These are phyloP conservation scores for Sphaerulina populicola DNA, from an alignment of 2,329 filamentous ascomycete species.

Conservation along the genomic window DNA sequence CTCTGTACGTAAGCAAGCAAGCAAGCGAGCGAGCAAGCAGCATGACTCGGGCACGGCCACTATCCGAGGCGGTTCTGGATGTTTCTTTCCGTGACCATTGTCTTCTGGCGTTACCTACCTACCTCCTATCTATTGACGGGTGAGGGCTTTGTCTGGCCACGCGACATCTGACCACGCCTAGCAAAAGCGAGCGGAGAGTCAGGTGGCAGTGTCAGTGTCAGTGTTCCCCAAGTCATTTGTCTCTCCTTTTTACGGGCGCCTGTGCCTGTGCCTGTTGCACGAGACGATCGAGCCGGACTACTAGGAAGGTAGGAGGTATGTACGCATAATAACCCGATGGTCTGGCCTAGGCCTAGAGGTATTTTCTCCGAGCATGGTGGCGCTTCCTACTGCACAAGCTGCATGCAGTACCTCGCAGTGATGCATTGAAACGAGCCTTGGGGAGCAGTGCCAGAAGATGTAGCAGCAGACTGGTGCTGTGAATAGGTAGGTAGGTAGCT, in stretches of 20 bases:
- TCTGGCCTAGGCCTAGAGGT: constrained; percentile 5
- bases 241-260: neutral
- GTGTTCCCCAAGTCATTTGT: neutral
- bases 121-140: too few species aligned
- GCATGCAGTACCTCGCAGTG: constrained; percentile 6
- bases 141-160: neutral
- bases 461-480: too few species aligned
- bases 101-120: neutral
- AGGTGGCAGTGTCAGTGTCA: neutral
- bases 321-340: constrained; percentile 2
- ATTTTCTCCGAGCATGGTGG: constrained; percentile 8
- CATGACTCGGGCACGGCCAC: constrained; percentile 9
- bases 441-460: constrained; percentile 11
- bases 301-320: too few species aligned
- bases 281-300: neutral
- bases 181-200: neutral
- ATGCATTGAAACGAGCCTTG: constrained; percentile 8
- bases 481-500: too few species aligned
- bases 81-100: neutral
- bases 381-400: constrained; percentile 10
- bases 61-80: constrained; percentile 1
- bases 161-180: neutral
- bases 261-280: too few species aligned
- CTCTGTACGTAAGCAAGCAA: too few species aligned
- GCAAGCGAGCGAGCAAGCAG: too few species aligned